phyloP scores from a whole-genome alignment of 148 eudicot genomes.

The Selenicereus undatus region DNA sequence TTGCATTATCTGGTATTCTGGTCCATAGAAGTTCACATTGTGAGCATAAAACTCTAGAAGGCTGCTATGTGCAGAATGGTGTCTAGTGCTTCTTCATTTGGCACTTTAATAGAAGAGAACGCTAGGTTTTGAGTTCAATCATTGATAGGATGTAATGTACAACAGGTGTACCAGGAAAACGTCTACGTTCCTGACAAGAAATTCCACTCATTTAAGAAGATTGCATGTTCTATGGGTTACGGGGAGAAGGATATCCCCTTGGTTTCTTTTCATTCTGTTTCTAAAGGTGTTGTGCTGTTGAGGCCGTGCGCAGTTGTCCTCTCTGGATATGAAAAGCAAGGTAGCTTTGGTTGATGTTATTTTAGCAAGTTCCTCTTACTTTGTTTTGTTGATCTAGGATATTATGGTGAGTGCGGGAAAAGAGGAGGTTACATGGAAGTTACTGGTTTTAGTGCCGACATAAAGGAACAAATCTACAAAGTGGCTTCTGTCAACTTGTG shows the following conservation, averaged over 20 bases:
- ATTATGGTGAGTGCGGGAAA: slow-evolving; percentile 95
- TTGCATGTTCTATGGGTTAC: slow-evolving; percentile 76
- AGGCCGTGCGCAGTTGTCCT: background rate
- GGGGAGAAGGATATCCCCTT: slow-evolving; percentile 71
- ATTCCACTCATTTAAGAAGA: slow-evolving; percentile 88
- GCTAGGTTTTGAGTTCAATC: background rate
- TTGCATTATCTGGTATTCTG: background rate
- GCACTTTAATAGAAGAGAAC: background rate
- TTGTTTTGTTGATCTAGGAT: slow-evolving; percentile 45
- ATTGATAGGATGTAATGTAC: slow-evolving; percentile 1
- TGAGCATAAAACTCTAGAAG: background rate
- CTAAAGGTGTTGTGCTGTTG: slow-evolving; percentile 61
- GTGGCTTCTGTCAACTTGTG: slow-evolving; percentile 88
- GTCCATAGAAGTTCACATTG: background rate
- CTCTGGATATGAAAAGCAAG: slow-evolving; percentile 1
- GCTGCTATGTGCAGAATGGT: background rate
- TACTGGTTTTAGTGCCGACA: slow-evolving; percentile 80
- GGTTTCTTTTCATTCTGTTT: slow-evolving; percentile 88
- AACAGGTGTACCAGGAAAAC: slow-evolving; percentile 96
- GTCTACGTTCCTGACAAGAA: slow-evolving; percentile 79
- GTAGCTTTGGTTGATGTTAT: background rate
- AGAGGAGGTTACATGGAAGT: slow-evolving; percentile 99
- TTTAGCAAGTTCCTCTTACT: background rate
- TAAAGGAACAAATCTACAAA: slow-evolving; percentile 90
- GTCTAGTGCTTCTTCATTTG: background rate